These are phyloP conservation scores for Mycena pura DNA, from an alignment of 768 basidiomycete species.

Conservation along the genomic window DNA sequence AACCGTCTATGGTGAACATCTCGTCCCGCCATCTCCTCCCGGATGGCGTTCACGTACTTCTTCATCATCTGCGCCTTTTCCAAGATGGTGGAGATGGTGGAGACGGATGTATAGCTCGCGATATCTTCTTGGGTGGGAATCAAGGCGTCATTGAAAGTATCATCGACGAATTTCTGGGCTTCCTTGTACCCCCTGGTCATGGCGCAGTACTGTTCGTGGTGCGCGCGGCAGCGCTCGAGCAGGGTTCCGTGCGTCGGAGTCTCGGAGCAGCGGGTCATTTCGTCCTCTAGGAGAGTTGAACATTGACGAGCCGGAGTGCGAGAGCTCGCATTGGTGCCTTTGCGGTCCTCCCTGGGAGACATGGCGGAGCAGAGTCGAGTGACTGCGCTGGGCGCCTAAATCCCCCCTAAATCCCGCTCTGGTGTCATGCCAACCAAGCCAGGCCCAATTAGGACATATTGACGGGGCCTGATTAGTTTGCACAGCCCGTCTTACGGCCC, in stretches of 20 bases:
- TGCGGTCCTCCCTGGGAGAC: too few species aligned
- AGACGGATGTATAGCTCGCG: constrained; percentile 17
- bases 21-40: constrained; percentile 38
- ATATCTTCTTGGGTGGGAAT: constrained; percentile 32
- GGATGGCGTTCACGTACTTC: constrained; percentile 39
- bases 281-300: constrained; percentile 26
- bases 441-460: too few species aligned
- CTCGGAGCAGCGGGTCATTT: constrained; percentile 31
- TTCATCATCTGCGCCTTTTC: constrained; percentile 31
- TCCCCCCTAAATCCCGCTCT: too few species aligned
- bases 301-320: too few species aligned
- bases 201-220: constrained; percentile 33
- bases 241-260: constrained; percentile 29
- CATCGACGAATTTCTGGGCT: constrained; percentile 34
- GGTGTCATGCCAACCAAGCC: too few species aligned
- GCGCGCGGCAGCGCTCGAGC: constrained; percentile 29
- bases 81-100: constrained; percentile 17
- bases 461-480: too few species aligned
- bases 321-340: too few species aligned
- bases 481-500: too few species aligned
- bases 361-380: too few species aligned
- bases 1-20: constrained; percentile 39
- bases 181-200: constrained; percentile 37
- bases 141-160: constrained; percentile 11
- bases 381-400: too few species aligned